Base-by-base conservation (phyloP, 805 yeast genomes). In the Metschnikowia lachancei region DNA sequence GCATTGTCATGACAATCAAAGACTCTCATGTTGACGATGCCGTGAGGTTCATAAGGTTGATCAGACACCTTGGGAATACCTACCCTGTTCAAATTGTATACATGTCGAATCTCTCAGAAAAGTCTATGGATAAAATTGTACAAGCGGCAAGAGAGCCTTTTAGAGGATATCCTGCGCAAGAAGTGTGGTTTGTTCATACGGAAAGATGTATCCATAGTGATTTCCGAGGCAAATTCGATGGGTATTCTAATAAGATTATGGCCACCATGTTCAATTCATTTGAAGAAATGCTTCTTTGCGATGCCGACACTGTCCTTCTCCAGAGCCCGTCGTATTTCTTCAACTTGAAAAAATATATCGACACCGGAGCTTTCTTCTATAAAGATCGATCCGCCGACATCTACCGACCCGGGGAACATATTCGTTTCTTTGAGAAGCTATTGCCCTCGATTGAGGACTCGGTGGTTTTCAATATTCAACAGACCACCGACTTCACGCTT, bases 291-390 rank as follows among this genome's bases (percentile, higher is more conserved):
- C 60, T 81, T 8, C 62, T 80, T 29, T 45, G 80, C 12, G 85
- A 81, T 53, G 81, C 82, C 2, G 82, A 76, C 50, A 64, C 74
- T 0, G 76, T 79, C 0, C 69, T 78, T 1, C 61, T 77, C 38
- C 62, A 67, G 14, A 39, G 66, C 12, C 39, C 53, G 2, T 36
- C 43, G 10, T 47, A 49, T 39, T 62, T 75, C 50, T 67, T 75
- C 46, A 53, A 64, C 12, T 53, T 68, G 20, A 51, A 57, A 13
- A 64, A 64, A 19, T 76, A 67, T 55, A 45, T 56, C 31, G 56
- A 62, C 4, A 60, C 66, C 3, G 69, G 72, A 57, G 65, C 56
- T 8, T 22, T 38, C n/a, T 53, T 53, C 44, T 53, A 45, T 43
- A 50, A 50, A 39, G 56, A 53, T 39, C 36, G 57, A 4, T 29